Evolutionary conservation across 768 basidiomycete species (phyloP).

Genomic region (Mycena polygramma): DNA sequence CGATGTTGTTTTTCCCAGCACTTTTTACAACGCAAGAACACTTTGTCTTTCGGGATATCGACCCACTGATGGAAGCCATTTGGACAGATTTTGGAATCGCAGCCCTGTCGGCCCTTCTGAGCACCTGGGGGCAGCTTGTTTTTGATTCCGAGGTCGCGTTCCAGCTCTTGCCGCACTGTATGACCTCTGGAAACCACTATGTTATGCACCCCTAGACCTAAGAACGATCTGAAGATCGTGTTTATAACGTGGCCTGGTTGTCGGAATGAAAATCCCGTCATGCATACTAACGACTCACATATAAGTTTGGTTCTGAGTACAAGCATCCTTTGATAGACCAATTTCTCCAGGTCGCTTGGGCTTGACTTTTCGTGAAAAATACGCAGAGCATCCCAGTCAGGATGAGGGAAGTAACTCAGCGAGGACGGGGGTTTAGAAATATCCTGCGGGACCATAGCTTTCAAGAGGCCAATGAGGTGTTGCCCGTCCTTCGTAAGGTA

Average conservation of each 20-base stretch:
- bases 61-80: constrained; percentile 3
- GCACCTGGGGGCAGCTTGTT: constrained; percentile 10
- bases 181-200: background rate
- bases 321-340: background rate
- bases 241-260: background rate
- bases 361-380: background rate
- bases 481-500: background rate
- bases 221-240: constrained; percentile 6
- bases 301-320: constrained; percentile 23
- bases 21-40: constrained; percentile 6
- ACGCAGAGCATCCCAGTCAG: constrained; percentile 8
- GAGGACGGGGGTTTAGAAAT: background rate
- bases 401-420: background rate
- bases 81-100: constrained; percentile 5
- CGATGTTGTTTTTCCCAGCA: constrained; percentile 16
- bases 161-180: background rate
- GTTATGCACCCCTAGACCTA: background rate
- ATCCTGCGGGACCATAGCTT: background rate
- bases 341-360: background rate
- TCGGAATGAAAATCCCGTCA: background rate
- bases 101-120: background rate
- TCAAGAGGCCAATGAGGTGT: background rate
- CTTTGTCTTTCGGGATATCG: background rate
- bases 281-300: background rate
- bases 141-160: background rate